Conservation (phyloP, 768 basidiomycete genomes). For the Pleurotus eryngii region DNA sequence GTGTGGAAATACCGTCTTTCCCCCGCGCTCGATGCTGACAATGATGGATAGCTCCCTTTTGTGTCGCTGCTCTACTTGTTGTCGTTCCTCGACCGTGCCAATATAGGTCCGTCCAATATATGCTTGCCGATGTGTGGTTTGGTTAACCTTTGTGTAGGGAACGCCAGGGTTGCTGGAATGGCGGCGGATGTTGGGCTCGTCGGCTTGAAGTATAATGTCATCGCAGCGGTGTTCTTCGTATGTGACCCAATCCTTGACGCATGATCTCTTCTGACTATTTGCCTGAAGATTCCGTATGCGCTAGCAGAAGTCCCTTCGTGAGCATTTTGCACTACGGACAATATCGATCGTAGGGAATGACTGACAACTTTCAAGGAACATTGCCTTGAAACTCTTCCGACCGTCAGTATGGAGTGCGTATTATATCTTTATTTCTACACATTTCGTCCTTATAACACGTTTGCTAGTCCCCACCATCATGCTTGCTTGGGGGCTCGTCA, state of each 20-base stretch:
- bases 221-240: conserved; percentile 26
- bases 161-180: conserved; percentile 44
- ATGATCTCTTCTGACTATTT: not conserved
- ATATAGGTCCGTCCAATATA: not conserved
- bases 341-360: too few relatives aligned
- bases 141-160: conserved; percentile 22
- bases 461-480: conserved; percentile 19
- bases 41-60: not conserved
- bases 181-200: conserved; percentile 25
- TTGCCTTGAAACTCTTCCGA: conserved; percentile 19
- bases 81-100: conserved; percentile 4
- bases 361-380: conserved; percentile 16
- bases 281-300: conserved; percentile 21
- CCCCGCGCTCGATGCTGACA: not conserved
- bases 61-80: conserved; percentile 3
- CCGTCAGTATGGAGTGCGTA: conserved; percentile 26
- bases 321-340: not conserved
- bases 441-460: not conserved
- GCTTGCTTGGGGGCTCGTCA: conserved; percentile 23
- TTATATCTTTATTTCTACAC: too few relatives aligned
- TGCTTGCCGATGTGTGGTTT: not conserved
- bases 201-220: conserved; percentile 22
- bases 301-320: conserved; percentile 25
- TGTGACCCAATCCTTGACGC: not conserved
- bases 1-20: not conserved